Evolutionary conservation across 1,139 yeast genomes (phyloP), one percentile per base, ranked within the genome.

Genomic region (Debaryomycetaceae sp.): DNA sequence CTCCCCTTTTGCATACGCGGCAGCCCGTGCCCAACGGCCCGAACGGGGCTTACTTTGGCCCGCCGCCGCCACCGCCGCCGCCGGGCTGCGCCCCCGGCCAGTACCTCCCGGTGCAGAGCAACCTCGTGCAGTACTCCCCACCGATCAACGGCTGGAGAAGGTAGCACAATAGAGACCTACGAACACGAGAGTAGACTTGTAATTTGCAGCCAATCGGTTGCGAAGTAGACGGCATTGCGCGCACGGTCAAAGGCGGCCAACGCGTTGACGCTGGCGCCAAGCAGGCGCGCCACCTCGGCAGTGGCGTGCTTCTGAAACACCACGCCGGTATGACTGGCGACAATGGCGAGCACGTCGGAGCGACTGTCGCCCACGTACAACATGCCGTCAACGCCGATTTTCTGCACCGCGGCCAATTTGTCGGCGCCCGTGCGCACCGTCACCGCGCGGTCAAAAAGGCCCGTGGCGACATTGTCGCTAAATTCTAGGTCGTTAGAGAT

Each of bases 351-450:
- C 11, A 79, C 53, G 51, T 82, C 91, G 0, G 84, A 77, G 1
- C 71, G 44, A 38, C 84, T 76, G 45, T 82, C 91, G 1, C 91
- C 91, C 11, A 79, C 57, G 45, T 79, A 81, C 29, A 69, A 52
- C 1, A 67, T 35, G 0, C 37, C 41, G 15, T 40, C 38, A 5
- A 39, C 34, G 13, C 38, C 26, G 6, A 43, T 37, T 4, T 40
- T 26, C 7, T 46, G 31, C 3, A 65, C 41, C 4, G 59, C 39
- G 4, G 50, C 39, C 15, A 57, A 52, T 46, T 81, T 81, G 47
- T 81, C 85, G 5, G 49, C 47, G 0, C 83, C 83, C 0, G 84
- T 78, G 14, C 83, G 56, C 8, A 77, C 47, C 5, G 47, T 49
- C 26, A 40, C 22, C 5, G 29, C 16, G 11, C 31, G 34, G 5